Base-by-base conservation (phyloP, 345 rosid genomes). In the Odontarrhena argentea region DNA sequence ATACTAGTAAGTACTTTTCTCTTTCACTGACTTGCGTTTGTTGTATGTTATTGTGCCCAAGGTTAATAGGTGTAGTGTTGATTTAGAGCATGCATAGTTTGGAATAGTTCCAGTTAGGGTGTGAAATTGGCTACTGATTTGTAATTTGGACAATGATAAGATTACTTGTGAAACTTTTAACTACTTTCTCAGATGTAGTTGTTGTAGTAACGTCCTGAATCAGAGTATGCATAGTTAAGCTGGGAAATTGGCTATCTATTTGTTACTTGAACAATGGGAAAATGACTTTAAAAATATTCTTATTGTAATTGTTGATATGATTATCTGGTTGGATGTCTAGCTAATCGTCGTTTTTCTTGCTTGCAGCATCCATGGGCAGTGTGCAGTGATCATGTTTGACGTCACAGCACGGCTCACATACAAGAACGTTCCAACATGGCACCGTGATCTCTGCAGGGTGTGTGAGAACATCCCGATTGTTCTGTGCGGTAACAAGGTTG, bases 381-480 rank as follows among this genome's bases (percentile, higher is more conserved):
- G 99, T 82, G 99, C 99, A 0, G 86, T 93, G 6, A 91, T 93
- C 22, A 93, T 93, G 99, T 93, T 93, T 56, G 99, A 93, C 53
- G 99, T 93, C 38, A 93, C 99, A 10, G 97, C 99, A 9, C 80
- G 99, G 28, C 76, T 94, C 77, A 94, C 97, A 0, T 94, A 94
- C 79, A 94, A 94, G 84, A 94, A 94, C 78, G 96, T 94, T n/a
- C 97, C 97, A 3, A 93, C 97, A 45, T 93, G 98, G 98, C 97
- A 93, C 47, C 85, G 98, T 12, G 97, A 93, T 70, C 97, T 93
- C 1, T 90, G 96, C 66, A 86, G 94, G 80, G 97, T 92, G 32
- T 92, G 98, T 26, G 98, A 87, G 71, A 89, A 89, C 70, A 85
- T 92, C 38, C 96, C 98, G 0, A 89, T 92, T 70, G 98, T 92